Evolutionary conservation across 1,139 yeast species (phyloP), one percentile per base, ranked within the genome.

Genomic region (Yamadazyma conglobata): DNA sequence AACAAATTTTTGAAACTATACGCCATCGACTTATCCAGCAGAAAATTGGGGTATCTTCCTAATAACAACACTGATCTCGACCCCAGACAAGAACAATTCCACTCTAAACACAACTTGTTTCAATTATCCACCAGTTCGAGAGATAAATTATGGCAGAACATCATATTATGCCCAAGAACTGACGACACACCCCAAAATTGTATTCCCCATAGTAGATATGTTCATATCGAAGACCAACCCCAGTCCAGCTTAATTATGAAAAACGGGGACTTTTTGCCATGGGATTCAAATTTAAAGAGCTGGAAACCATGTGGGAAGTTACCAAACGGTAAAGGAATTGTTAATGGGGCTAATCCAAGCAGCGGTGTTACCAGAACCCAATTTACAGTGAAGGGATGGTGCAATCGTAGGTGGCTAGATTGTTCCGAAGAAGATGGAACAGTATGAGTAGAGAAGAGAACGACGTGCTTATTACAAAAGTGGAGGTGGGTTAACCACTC

Each of bases 311-410:
- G 68, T 1, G 73, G 73, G 3, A 38, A 55, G 8, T 40, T 58
- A 22, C 39, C 47, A 3, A 44, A 47, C 11, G 53, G 58, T 11
- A 49, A 43, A 24, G 39, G 42, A 15, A 32, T 49, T 30, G 48
- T 43, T 12, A 64, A 66, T 40, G 64, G 68, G 6, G 30, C 43
- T 24, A 58, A 66, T 14, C 72, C 73, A 5, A 60, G 54, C 27
- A 54, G 66, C 10, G 71, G 72, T 5, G 47, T 60, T 10, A 55
- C 70, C 6, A 52, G 46, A 26, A 48, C 61, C 22, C 80, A 74
- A 42, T 74, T 62, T 43, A 73, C 78, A 6, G 67, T 68, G 10
- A 70, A 65, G 40, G 78, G 78, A 4, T 73, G 79, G 79, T 58
- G 66, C 37, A 66, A 70, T 42, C 50, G 61, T 36, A 50, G 77